Evolutionary conservation across 2,329 filamentous ascomycete species (phyloP).

Genomic region (Septoria petroselini): DNA sequence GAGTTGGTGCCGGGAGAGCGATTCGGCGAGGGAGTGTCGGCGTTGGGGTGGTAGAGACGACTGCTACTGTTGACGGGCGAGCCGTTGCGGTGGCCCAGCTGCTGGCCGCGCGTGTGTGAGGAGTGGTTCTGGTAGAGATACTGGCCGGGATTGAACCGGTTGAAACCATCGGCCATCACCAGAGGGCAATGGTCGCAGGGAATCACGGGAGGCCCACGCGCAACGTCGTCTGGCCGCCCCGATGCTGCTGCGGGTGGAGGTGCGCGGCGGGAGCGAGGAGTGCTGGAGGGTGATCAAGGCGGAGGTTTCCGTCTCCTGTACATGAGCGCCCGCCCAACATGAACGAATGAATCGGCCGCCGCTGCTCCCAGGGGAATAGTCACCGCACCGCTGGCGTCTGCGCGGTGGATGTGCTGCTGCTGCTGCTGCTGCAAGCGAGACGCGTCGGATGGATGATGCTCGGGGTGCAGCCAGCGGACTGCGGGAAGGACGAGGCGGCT

Average conservation of each 20-base stretch:
- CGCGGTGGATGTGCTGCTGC: background rate
- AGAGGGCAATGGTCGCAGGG: conserved; percentile 30
- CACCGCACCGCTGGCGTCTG: background rate
- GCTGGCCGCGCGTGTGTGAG: conserved; percentile 45
- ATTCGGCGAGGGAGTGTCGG: conserved; percentile 56
- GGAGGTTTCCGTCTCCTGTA: conserved; percentile 50
- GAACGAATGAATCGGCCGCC: conserved; percentile 31
- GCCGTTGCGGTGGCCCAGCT: conserved; percentile 47
- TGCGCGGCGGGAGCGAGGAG: conserved; percentile 23
- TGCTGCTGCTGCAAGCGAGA: background rate
- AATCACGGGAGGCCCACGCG: conserved; percentile 18
- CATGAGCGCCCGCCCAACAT: conserved; percentile 45
- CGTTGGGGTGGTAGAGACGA: conserved; percentile 44
- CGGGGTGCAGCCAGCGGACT: conserved; percentile 1
- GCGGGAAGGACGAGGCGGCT: conserved; percentile 11
- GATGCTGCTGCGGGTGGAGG: no score
- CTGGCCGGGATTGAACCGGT: conserved; percentile 61
- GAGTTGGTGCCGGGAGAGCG: conserved; percentile 55
- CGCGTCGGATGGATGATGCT: background rate
- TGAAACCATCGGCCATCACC: conserved; percentile 68
- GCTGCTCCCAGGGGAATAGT: background rate
- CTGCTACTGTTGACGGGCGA: conserved; percentile 44
- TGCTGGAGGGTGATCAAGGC: conserved; percentile 37
- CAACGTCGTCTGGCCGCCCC: conserved; percentile 15
- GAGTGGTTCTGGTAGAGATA: conserved; percentile 56